Base-by-base conservation (phyloP, 2,329 filamentous ascomycete species). In the Paecilomyces variotii region DNA sequence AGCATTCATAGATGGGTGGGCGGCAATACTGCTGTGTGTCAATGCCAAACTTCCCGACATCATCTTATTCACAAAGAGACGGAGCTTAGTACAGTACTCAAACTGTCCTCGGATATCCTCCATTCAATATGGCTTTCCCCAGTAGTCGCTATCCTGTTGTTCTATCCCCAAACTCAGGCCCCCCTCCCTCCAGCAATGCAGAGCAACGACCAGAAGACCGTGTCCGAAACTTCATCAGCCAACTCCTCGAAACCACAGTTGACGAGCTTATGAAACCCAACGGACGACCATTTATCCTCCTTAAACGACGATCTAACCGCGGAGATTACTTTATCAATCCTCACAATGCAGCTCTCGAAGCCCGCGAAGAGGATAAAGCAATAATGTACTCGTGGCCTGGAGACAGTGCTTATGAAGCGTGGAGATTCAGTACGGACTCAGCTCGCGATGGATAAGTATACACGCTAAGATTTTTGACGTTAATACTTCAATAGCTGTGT, bases 381-480 rank as follows among this genome's bases (percentile, higher is more conserved):
- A 64, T 63, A n/a, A 74, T 67, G n/a, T 78, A 78, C 58, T 77
- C 69, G 25, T 86, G 83, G 68, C 84, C 84, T 11, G 84, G 83
- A 12, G 80, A 73, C 59, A 81, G 74, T 55, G 72, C 72, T 2
- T 75, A 80, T 57, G 84, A 86, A 67, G 82, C 83, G 12, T 84
- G 83, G 82, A 80, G 79, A 65, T 74, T 73, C 57, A 69, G 72
- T 76, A 69, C 45, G 68, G 19, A 49, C 7, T 10, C 30, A 28
- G 28, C 28, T 32, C 24, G 14, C 55, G 19, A 12, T 25, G 10
- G 26, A 19, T 56, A 53, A 5, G 2, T 49, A 10, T 24, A 24
- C 25, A 12, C 24, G 50, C 35, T 26, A n/a, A 39, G 14, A n/a
- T 34, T 24, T 14, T 55, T 7, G 59, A 39, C 3, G 51, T 27